Conservation (phyloP, 2,329 filamentous ascomycete genomes). For the Clonostachys byssicola region DNA sequence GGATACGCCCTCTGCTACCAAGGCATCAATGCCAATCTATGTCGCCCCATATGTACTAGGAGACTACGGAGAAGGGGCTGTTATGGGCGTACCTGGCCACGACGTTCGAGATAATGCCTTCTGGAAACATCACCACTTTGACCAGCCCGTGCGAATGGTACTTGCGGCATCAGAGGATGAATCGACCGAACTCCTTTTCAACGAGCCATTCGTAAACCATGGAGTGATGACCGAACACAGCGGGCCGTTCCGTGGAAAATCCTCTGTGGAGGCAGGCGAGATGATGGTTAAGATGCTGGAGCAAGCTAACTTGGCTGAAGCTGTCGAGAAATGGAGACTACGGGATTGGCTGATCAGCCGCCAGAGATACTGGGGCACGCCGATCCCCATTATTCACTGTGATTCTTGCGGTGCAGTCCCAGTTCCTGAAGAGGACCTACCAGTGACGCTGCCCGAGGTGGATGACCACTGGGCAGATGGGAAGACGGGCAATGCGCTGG, state of each 20-base stretch:
- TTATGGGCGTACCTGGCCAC: conserved; percentile 90
- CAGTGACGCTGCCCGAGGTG: conserved; percentile 69
- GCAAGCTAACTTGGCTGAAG: conserved; percentile 51
- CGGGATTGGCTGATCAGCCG: conserved; percentile 88
- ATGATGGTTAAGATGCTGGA: conserved; percentile 56
- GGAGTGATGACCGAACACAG: conserved; percentile 66
- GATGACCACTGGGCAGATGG: conserved; percentile 64
- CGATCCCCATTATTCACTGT: conserved; percentile 87
- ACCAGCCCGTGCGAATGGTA: conserved; percentile 59
- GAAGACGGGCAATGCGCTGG: conserved; percentile 73
- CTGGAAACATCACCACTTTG: conserved; percentile 66
- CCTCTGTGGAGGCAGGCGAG: conserved; percentile 58
- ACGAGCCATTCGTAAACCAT: conserved; percentile 57
- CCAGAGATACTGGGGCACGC: conserved; percentile 90
- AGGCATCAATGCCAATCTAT: conserved; percentile 66
- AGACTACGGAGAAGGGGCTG: conserved; percentile 81
- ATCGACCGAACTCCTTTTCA: conserved; percentile 31
- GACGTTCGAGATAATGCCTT: conserved; percentile 76
- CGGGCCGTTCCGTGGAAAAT: conserved; percentile 58
- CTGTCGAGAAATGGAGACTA: conserved; percentile 72
- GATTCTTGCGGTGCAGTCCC: conserved; percentile 71
- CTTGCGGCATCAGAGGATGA: conserved; percentile 48
- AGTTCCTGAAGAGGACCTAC: conserved; percentile 72
- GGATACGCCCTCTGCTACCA: conserved; percentile 41
- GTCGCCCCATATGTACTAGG: conserved; percentile 82